Conservation (phyloP, 345 rosid species). For the Dovyalis caffra region DNA sequence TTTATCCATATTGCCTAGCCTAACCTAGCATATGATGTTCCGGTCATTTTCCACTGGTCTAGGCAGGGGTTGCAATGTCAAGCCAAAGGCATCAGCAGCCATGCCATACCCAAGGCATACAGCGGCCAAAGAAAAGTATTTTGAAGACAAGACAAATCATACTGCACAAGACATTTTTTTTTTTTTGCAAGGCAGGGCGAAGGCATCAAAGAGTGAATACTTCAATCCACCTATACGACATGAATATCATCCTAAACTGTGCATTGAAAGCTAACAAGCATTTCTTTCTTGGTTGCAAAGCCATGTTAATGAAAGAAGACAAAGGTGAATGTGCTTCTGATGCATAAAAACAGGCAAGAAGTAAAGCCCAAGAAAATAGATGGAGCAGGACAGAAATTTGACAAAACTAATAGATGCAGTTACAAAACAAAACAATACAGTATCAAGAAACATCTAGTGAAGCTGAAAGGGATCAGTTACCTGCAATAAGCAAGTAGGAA, state of each 20-base stretch:
- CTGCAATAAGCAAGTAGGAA: constrained; percentile 82
- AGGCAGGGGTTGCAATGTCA: no score
- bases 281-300: not conserved
- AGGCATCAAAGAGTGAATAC: not conserved
- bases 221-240: not conserved
- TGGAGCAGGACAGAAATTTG: not conserved
- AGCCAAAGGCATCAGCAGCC: no score
- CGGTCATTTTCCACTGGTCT: no score
- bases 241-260: not conserved
- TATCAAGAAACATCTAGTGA: not conserved
- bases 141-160: not conserved
- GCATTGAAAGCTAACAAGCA: not conserved
- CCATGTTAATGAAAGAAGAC: not conserved
- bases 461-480: constrained; percentile 28
- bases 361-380: not conserved
- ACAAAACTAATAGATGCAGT: not conserved
- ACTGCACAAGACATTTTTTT: not conserved
- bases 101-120: no score
- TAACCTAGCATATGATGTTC: no score
- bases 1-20: no score
- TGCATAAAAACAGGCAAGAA: no score
- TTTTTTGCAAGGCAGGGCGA: not conserved
- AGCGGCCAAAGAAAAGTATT: not conserved
- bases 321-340: not conserved
- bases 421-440: not conserved